phyloP scores from a whole-genome alignment of 768 basidiomycete species.

The Peribolospora kevripleyi region DNA sequence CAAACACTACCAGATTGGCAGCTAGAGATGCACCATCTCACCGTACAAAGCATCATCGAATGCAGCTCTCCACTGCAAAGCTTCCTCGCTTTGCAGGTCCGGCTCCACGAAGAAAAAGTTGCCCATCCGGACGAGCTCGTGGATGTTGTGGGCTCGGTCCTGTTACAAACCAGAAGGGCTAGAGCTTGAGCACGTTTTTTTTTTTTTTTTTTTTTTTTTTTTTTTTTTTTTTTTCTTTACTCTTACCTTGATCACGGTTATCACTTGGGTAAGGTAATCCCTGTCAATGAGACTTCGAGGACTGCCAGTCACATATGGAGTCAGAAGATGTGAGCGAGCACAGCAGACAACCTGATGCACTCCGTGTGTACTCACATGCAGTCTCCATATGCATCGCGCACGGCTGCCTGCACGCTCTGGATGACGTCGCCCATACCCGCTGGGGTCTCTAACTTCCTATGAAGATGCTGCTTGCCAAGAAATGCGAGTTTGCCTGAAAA shows the following conservation, averaged over 20 bases:
- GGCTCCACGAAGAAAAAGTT: constrained; percentile 62
- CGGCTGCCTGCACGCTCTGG: constrained; percentile 27
- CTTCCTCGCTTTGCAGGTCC: constrained; percentile 29
- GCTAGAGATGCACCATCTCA: constrained; percentile 16
- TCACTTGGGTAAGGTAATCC: neutral
- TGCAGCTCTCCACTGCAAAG: constrained; percentile 23
- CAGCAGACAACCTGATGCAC: constrained; percentile 24
- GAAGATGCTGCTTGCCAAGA: constrained; percentile 67
- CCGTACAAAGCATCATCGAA: constrained; percentile 6
- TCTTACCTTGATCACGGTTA: neutral
- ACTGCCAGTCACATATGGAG: neutral
- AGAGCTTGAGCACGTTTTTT: constrained; percentile 35
- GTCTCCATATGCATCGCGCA: constrained; percentile 21
- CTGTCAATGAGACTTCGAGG: neutral
- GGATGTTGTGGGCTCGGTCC: constrained; percentile 45
- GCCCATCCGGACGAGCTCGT: constrained; percentile 41
- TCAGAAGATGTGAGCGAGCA: neutral
- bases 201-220: constrained; percentile 36
- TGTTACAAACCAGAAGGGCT: constrained; percentile 14
- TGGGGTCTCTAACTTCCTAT: constrained; percentile 29
- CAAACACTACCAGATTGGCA: neutral
- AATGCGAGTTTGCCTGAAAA: constrained; percentile 58
- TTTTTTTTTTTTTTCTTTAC: neutral
- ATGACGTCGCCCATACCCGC: constrained; percentile 34
- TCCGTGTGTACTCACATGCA: constrained; percentile 26